Conservation (phyloP, 148 eudicot species). For the Cornus kousa region DNA sequence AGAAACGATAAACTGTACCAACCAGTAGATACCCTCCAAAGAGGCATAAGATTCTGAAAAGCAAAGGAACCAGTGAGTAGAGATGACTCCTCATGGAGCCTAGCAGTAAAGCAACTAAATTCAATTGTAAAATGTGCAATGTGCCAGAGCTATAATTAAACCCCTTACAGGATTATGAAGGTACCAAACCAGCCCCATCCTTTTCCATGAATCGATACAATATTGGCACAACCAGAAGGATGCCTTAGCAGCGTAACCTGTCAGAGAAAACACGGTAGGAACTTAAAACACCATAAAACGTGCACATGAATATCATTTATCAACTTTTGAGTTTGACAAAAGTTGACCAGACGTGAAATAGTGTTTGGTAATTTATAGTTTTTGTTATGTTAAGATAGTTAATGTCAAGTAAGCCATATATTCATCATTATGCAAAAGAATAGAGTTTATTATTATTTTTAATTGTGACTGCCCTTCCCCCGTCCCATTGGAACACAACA, state of each 20-base stretch:
- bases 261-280: conserved; percentile 5
- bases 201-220: conserved; percentile 41
- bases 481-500: background rate
- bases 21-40: conserved; percentile 65
- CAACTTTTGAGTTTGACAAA: background rate
- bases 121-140: background rate
- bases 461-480: background rate
- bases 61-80: conserved; percentile 14
- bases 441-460: background rate
- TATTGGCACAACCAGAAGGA: conserved; percentile 84
- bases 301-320: background rate
- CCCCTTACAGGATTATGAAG: conserved; percentile 62
- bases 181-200: conserved; percentile 88
- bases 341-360: background rate
- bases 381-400: background rate
- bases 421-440: background rate
- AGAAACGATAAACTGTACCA: conserved; percentile 70
- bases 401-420: background rate
- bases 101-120: background rate
- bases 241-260: conserved; percentile 78
- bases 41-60: conserved; percentile 59
- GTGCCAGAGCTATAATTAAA: background rate
- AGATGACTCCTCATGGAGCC: background rate
- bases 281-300: background rate
- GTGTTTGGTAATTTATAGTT: background rate